Conservation (phyloP, 306 rosid species). For the Lotus japonicus region DNA sequence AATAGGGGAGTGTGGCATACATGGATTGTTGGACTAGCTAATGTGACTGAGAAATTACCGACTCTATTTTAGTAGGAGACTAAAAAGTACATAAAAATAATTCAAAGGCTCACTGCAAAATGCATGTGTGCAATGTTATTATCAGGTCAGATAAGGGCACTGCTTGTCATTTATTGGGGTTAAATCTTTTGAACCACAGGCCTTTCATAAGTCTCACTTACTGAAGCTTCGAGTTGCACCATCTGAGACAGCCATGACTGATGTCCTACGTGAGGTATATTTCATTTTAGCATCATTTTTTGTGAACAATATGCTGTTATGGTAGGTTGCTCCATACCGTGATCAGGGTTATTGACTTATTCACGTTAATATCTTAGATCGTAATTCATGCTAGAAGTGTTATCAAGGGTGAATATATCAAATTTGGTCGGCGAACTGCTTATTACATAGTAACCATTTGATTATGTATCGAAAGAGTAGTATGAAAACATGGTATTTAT, state of each 20-base stretch:
- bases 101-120: constrained; percentile 14
- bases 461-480: no score
- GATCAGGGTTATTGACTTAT: neutral
- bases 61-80: constrained; percentile 4
- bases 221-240: constrained; percentile 93
- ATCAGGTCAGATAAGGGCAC: neutral
- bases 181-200: constrained; percentile 40
- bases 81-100: neutral
- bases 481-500: no score
- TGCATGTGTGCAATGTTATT: constrained; percentile 7
- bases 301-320: neutral
- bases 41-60: neutral
- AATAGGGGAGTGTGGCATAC: neutral
- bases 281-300: neutral
- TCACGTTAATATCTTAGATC: neutral
- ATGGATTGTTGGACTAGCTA: constrained; percentile 16
- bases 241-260: constrained; percentile 97
- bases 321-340: neutral
- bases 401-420: neutral
- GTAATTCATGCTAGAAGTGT: neutral
- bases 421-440: neutral
- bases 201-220: constrained; percentile 95
- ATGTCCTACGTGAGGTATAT: constrained; percentile 93
- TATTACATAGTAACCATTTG: neutral
- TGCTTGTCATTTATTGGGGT: constrained; percentile 10